Evolutionary conservation across 2,329 filamentous ascomycete genomes (phyloP).

Genomic region (Colletotrichum viniferum): DNA sequence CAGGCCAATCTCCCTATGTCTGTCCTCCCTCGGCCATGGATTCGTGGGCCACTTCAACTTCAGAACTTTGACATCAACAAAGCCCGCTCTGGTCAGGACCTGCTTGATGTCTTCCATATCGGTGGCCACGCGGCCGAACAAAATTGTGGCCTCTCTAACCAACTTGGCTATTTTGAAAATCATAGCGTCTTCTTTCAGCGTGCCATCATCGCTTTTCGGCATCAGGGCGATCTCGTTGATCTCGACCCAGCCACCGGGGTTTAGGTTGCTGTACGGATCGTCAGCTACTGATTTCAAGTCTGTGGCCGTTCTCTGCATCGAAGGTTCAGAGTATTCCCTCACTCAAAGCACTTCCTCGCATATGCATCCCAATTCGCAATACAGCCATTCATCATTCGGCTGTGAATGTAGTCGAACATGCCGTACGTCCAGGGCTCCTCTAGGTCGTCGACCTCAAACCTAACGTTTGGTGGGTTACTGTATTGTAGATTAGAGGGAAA

Average conservation of each 20-base stretch:
- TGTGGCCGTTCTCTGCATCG: background rate
- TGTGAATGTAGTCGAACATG: constrained; percentile 13
- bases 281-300: background rate
- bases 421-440: constrained; percentile 35
- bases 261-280: constrained; percentile 27
- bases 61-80: background rate
- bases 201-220: constrained; percentile 45
- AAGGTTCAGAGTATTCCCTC: background rate
- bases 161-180: constrained; percentile 27
- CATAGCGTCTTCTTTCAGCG: constrained; percentile 29
- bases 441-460: constrained; percentile 44
- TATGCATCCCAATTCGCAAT: background rate
- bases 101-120: background rate
- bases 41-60: background rate
- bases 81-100: background rate
- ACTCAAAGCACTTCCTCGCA: constrained; percentile 34
- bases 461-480: constrained; percentile 45
- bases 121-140: background rate
- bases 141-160: constrained; percentile 22
- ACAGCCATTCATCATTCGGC: background rate
- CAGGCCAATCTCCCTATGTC: background rate
- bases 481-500: no score
- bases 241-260: constrained; percentile 48
- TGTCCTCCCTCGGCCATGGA: background rate
- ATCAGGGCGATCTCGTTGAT: constrained; percentile 44